Evolutionary conservation across 108 stramenopile species (phyloP).

Genomic region (Nitzschia inconspicua): DNA sequence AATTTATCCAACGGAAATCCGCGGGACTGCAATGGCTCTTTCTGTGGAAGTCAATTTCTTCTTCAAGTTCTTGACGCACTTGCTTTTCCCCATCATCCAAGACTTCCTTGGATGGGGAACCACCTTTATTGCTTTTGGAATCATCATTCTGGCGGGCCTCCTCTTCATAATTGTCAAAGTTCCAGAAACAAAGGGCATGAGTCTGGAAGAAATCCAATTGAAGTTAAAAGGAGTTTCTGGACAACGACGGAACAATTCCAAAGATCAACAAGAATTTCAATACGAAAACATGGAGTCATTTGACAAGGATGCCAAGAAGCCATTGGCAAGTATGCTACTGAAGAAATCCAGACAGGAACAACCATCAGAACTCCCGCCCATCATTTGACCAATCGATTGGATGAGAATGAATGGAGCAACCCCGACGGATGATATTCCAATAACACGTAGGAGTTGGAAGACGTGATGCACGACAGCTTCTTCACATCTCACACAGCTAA

Average conservation of each 20-base stretch:
- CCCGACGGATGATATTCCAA: too few relatives aligned
- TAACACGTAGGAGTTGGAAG: too few relatives aligned
- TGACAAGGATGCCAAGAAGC: slow-evolving; percentile 65
- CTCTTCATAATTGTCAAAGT: slow-evolving; percentile 55
- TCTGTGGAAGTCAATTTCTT: slow-evolving; percentile 73
- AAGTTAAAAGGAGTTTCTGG: slow-evolving; percentile 9
- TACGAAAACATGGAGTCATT: slow-evolving; percentile 64
- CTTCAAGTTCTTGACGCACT: slow-evolving; percentile 56
- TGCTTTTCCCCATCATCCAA: slow-evolving; percentile 64
- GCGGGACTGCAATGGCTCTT: slow-evolving; percentile 80
- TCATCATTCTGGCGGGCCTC: slow-evolving; percentile 29
- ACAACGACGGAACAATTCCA: neutral
- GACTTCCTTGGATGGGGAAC: slow-evolving; percentile 53
- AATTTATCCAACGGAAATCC: slow-evolving; percentile 64
- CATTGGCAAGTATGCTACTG: too few relatives aligned
- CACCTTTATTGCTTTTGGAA: slow-evolving; percentile 52
- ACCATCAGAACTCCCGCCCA: neutral
- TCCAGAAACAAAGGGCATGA: slow-evolving; percentile 74
- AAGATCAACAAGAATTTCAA: slow-evolving; percentile 71
- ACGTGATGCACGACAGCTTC: too few relatives aligned
- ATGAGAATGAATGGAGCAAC: too few relatives aligned
- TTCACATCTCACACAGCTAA: too few relatives aligned
- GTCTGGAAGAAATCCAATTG: slow-evolving; percentile 63
- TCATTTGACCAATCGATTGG: too few relatives aligned
- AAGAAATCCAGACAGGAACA: too few relatives aligned